phyloP scores from a whole-genome alignment of 805 yeast species.

The Hyphopichia homilentoma region DNA sequence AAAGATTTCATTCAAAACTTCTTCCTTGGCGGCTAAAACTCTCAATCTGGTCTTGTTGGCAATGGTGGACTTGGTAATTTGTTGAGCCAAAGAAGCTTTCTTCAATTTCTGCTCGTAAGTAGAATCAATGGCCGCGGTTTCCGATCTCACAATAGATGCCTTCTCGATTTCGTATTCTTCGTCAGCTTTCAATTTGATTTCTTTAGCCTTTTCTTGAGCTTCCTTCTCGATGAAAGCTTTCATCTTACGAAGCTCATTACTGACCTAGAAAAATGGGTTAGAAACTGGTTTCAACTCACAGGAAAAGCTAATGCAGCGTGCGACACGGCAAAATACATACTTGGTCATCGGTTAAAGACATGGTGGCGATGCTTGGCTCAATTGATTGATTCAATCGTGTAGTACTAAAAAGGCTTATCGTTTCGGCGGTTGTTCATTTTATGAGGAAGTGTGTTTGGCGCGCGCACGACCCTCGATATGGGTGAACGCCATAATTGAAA shows the following conservation, averaged over 20 bases:
- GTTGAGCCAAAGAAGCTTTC: slow-evolving; percentile 90
- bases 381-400: slow-evolving; percentile 2
- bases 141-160: slow-evolving; percentile 90
- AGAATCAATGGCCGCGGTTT: slow-evolving; percentile 82
- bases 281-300: not conserved
- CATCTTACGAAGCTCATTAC: slow-evolving; percentile 95
- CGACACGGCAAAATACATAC: slow-evolving; percentile 15
- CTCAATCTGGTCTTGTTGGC: slow-evolving; percentile 94
- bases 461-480: no score
- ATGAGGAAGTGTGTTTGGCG: no score
- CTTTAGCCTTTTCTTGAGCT: slow-evolving; percentile 98
- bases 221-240: slow-evolving; percentile 98
- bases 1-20: slow-evolving; percentile 70
- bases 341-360: slow-evolving; percentile 32
- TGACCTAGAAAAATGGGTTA: slow-evolving; percentile 73
- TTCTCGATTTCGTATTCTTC: slow-evolving; percentile 98
- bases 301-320: slow-evolving; percentile 2
- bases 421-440: no score
- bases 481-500: no score
- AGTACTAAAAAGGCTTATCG: no score
- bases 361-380: slow-evolving; percentile 6
- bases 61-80: slow-evolving; percentile 91
- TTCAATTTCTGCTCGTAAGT: slow-evolving; percentile 78
- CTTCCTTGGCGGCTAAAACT: slow-evolving; percentile 78
- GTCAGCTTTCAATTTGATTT: slow-evolving; percentile 91